Percentiles rank a stretch among this genome's conserved stretches.
Conservation (phyloP, 2,329 filamentous ascomycete genomes). For the Aspergillus fischeri region DNA sequence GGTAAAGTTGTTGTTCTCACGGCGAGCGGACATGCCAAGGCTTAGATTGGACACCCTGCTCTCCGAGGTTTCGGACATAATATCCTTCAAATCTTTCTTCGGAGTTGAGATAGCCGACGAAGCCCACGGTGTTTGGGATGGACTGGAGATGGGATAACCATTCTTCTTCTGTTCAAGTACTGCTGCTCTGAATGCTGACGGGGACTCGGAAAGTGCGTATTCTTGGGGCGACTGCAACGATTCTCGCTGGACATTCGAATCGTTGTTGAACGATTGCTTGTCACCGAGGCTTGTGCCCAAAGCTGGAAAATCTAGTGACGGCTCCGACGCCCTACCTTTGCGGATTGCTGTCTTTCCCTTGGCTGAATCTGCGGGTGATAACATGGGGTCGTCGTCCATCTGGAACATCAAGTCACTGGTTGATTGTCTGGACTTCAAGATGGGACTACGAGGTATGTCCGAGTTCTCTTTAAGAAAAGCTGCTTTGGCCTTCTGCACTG, state of each 20-base stretch:
- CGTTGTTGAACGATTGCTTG: conserved; percentile 21
- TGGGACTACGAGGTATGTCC: conserved; percentile 58
- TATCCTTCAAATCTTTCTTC: conserved; percentile 71
- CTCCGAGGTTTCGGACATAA: conserved; percentile 62
- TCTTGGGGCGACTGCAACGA: conserved; percentile 25
- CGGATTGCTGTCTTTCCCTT: conserved; percentile 31
- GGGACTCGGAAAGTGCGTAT: conserved; percentile 18
- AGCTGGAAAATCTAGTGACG: conserved; percentile 23
- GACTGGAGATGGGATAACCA: conserved; percentile 24
- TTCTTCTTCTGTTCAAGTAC: conserved; percentile 20
- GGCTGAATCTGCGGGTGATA: conserved; percentile 20
- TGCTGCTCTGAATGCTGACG: conserved; percentile 19
- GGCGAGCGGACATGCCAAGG: conserved; percentile 46
- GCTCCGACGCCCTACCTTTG: conserved; percentile 14
- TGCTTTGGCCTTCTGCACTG: conserved; percentile 39
- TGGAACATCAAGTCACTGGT: conserved; percentile 80
- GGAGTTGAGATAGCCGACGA: conserved; percentile 51
- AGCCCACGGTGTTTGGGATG: conserved; percentile 49
- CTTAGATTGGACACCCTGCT: conserved; percentile 51
- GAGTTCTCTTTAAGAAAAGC: conserved; percentile 36
- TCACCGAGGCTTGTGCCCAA: conserved; percentile 25
- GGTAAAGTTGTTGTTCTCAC: conserved; percentile 38
- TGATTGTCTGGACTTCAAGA: conserved; percentile 64
- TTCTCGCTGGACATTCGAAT: conserved; percentile 24
- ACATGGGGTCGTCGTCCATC: conserved; percentile 74